phyloP scores from a whole-genome alignment of 2,329 filamentous ascomycete species.

The Xylaria arbuscula region DNA sequence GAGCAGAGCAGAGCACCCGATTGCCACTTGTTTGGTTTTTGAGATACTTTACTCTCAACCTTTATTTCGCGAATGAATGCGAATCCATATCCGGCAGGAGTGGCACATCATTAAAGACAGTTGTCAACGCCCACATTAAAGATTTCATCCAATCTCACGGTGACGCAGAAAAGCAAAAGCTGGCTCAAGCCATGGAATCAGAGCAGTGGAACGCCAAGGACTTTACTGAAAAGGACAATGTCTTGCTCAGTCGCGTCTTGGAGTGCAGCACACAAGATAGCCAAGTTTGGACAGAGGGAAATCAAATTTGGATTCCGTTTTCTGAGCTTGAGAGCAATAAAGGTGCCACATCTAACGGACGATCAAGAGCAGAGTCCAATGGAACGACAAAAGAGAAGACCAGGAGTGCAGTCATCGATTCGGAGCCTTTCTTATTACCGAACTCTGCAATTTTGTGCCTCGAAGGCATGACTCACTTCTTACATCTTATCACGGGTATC shows the following conservation, averaged over 20 bases:
- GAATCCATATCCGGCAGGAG: conserved; percentile 85
- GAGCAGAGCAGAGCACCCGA: conserved; percentile 76
- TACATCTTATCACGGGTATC: conserved; percentile 84
- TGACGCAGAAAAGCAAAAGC: conserved; percentile 77
- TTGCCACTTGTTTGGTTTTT: conserved; percentile 77
- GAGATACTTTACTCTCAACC: conserved; percentile 83
- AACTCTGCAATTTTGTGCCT: conserved; percentile 85
- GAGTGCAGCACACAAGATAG: conserved; percentile 78
- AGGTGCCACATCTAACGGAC: conserved; percentile 44
- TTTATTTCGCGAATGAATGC: conserved; percentile 87
- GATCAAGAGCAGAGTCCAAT: conserved; percentile 57
- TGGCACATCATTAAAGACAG: conserved; percentile 78
- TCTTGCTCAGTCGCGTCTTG: conserved; percentile 72
- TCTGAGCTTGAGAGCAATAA: conserved; percentile 53
- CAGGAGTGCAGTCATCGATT: conserved; percentile 81
- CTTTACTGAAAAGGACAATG: conserved; percentile 71
- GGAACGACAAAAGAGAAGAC: conserved; percentile 70
- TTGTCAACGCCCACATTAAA: conserved; percentile 84
- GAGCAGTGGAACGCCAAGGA: conserved; percentile 85
- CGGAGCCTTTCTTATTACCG: conserved; percentile 86
- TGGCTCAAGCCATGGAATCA: conserved; percentile 80
- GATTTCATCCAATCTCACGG: conserved; percentile 80
- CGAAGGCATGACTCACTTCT: conserved; percentile 81
- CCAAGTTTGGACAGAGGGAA: conserved; percentile 71
- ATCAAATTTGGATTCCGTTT: conserved; percentile 66